Evolutionary conservation across 1,284 basidiomycete genomes (phyloP).

Genomic region (Apiotrichum akiyoshidainum): DNA sequence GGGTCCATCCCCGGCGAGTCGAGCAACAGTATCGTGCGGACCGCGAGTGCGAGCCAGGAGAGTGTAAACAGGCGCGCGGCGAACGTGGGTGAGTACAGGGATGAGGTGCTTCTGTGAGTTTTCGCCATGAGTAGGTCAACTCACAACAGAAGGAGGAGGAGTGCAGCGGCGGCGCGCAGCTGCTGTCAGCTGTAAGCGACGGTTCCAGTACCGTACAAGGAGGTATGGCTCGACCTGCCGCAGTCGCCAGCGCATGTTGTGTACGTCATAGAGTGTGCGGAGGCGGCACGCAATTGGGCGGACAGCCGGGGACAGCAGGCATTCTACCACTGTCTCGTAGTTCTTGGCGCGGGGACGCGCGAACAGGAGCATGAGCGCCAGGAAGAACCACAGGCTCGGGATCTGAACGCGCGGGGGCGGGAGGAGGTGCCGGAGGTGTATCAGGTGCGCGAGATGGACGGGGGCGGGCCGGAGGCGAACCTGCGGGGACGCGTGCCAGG

Average conservation of each 20-base stretch:
- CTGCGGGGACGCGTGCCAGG: conserved; percentile 21
- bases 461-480: neutral
- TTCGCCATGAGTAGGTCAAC: neutral
- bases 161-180: neutral
- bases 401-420: neutral
- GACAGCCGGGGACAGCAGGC: too few species aligned
- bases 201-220: too few species aligned
- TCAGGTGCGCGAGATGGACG: neutral
- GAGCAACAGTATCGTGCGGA: neutral
- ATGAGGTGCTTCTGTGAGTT: neutral
- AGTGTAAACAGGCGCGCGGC: neutral
- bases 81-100: neutral
- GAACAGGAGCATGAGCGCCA: neutral
- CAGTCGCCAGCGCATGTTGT: too few species aligned
- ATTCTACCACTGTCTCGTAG: too few species aligned
- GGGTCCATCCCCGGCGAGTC: neutral
- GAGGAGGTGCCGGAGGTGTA: neutral
- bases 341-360: too few species aligned
- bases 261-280: too few species aligned
- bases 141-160: neutral
- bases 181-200: too few species aligned
- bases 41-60: neutral
- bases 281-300: too few species aligned
- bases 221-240: too few species aligned
- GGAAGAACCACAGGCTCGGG: neutral